Base-by-base conservation (phyloP, 176 grass and related monocot genomes). In the Oryza nivara region DNA sequence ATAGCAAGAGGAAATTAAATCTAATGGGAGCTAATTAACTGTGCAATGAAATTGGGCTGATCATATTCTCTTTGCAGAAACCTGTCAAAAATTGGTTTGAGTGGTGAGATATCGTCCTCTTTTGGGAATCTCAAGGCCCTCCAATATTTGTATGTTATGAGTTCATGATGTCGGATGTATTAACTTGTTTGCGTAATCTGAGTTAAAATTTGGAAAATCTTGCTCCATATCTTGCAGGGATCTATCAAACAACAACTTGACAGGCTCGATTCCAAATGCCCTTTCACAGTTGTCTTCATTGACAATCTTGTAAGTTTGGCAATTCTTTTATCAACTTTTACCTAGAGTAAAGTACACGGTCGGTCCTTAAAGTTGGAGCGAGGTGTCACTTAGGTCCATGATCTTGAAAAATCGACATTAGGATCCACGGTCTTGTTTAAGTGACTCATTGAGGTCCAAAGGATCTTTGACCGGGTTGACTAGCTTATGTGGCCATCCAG, bases 241-340 rank as follows among this genome's bases (percentile, higher is more conserved):
- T 76, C 73, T 93, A 20, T 96, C 91, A 34, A 17, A 91, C 80
- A 96, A 96, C 19, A 91, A 91, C 43, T 83, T 96, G 83, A 80
- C 61, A 7, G 91, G 91, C 13, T 20, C 66, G 40, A 87, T 96
- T 82, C 94, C 89, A 66, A 81, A 91, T 28, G 6, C 20, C 58
- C 74, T 96, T 26, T 85, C 88, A 63, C 46, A 80, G 11, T 54
- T 91, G n/a, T 5, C 80, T 34, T 77, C 80, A 7, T 82, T 96
- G 17, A 46, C 81, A 40, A 12, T 89, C 28, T n/a, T 96, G 94
- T 96, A 91, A 85, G 93, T 74, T 20, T 11, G 44, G 7, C 2
- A n/a, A 41, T 41, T 41, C 6, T n/a, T 61, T 26, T 48, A 3
- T 15, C 4, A 77, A 23, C 30, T 8, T 69, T 6, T 69, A 32